A percentile compares a stretch with the other conserved stretches of the same genome.
These are phyloP conservation scores for Rhazya stricta DNA, from an alignment of 257 asterid species.

Conservation along the genomic window DNA sequence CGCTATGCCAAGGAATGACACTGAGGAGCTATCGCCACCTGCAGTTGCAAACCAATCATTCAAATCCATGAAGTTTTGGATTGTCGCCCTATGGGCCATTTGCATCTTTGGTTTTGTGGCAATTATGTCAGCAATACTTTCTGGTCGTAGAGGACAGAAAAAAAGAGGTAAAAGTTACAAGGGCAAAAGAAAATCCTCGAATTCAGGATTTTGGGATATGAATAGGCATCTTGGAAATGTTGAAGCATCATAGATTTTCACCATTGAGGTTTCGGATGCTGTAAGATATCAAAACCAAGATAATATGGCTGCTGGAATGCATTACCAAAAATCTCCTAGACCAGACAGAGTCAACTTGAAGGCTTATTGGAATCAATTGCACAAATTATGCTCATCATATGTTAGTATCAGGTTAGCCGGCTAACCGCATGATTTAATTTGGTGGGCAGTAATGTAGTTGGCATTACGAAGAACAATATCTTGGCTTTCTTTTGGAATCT, in stretches of 20 bases:
- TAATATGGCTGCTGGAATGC: not conserved
- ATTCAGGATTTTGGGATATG: slow-evolving; percentile 45
- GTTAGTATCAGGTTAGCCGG: slow-evolving; percentile 2
- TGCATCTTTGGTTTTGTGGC: slow-evolving; percentile 47
- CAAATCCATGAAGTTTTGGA: slow-evolving; percentile 64
- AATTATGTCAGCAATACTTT: slow-evolving; percentile 52
- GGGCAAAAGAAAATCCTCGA: slow-evolving; percentile 41
- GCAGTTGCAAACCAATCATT: slow-evolving; percentile 45
- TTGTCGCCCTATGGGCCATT: slow-evolving; percentile 57
- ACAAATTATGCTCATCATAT: not conserved
- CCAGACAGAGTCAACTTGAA: not conserved
- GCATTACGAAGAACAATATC: not conserved
- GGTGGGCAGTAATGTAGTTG: not conserved
- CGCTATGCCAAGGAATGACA: slow-evolving; percentile 28
- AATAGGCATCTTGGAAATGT: slow-evolving; percentile 32
- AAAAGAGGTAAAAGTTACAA: slow-evolving; percentile 49
- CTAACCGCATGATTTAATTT: not conserved
- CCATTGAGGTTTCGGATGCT: not conserved
- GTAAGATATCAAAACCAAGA: not conserved
- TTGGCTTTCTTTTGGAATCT: not conserved
- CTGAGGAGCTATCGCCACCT: slow-evolving; percentile 41
- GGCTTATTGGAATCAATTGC: not conserved
- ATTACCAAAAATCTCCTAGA: not conserved
- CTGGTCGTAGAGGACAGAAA: slow-evolving; percentile 50
- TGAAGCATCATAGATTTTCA: slow-evolving; percentile 28